Evolutionary conservation across 1,284 basidiomycete genomes (phyloP).

Genomic region (Paramarasmius palmivorus): DNA sequence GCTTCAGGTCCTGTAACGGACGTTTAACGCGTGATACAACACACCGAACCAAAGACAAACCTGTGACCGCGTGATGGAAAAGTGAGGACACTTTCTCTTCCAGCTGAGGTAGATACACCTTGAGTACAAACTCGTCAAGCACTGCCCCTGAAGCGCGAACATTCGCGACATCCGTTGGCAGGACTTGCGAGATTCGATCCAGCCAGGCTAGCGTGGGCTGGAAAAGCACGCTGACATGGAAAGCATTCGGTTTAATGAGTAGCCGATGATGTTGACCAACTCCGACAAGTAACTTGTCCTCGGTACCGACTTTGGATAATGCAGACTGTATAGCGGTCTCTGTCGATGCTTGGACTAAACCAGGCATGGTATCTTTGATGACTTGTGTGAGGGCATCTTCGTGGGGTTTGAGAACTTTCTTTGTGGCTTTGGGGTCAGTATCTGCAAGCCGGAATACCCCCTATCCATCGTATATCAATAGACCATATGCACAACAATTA

Average conservation of each 20-base stretch:
- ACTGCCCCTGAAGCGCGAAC: constrained; percentile 74
- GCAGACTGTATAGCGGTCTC: constrained; percentile 65
- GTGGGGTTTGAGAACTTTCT: constrained; percentile 70
- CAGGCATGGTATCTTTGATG: constrained; percentile 90
- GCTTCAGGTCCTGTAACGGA: constrained; percentile 68
- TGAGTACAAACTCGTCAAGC: constrained; percentile 92
- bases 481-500: too few species aligned
- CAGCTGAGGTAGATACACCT: constrained; percentile 91
- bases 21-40: neutral
- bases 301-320: constrained; percentile 58
- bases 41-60: constrained; percentile 34
- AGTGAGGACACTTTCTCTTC: constrained; percentile 92
- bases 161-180: constrained; percentile 76
- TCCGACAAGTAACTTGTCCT: constrained; percentile 67
- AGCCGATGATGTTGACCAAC: constrained; percentile 81
- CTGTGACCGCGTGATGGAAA: constrained; percentile 85
- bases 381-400: constrained; percentile 88
- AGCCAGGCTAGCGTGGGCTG: constrained; percentile 91
- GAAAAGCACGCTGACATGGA: constrained; percentile 93
- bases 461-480: constrained; percentile 28
- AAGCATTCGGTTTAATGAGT: constrained; percentile 89
- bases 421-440: constrained; percentile 74
- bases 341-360: constrained; percentile 75
- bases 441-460: constrained; percentile 90
- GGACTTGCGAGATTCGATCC: constrained; percentile 66